phyloP scores from a whole-genome alignment of 164 flowering plant genomes.

The Tetrastigma voinierianum region DNA sequence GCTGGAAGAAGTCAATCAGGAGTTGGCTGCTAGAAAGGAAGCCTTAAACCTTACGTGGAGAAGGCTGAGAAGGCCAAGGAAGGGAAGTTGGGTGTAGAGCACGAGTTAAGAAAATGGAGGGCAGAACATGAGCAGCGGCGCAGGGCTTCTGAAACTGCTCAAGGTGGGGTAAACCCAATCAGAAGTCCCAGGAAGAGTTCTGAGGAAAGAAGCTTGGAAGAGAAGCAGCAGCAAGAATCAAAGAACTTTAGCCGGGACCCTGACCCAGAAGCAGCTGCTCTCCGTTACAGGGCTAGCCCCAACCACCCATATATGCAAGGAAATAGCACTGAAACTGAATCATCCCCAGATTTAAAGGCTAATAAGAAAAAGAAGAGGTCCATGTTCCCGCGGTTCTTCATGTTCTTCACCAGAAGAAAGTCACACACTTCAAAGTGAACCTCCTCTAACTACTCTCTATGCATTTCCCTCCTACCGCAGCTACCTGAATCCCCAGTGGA shows the following conservation, averaged over 20 bases:
- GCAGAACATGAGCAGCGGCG: conserved; percentile 73
- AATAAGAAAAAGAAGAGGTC: conserved; percentile 70
- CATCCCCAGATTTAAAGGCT: conserved; percentile 32
- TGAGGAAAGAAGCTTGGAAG: conserved; percentile 44
- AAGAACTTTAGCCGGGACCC: conserved; percentile 24
- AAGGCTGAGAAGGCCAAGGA: conserved; percentile 80
- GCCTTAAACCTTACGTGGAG: conserved; percentile 52
- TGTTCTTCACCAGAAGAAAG: conserved; percentile 64
- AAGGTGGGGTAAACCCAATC: conserved; percentile 23
- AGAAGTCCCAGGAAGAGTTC: conserved; percentile 43
- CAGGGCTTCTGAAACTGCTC: conserved; percentile 51
- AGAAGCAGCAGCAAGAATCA: conserved; percentile 35
- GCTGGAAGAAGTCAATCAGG: conserved; percentile 61
- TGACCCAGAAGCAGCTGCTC: conserved; percentile 15
- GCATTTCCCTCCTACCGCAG: neutral
- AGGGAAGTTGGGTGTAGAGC: conserved; percentile 86
- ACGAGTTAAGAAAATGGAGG: conserved; percentile 91
- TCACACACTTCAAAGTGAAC: conserved; percentile 21
- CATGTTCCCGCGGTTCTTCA: conserved; percentile 65
- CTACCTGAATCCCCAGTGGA: conserved; percentile 1
- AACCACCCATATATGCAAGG: conserved; percentile 12
- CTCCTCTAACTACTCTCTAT: neutral
- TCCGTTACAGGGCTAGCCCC: conserved; percentile 26
- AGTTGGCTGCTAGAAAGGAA: conserved; percentile 49
- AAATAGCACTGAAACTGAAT: conserved; percentile 24